Base-by-base conservation (phyloP, 257 asterid genomes). In the Eustoma russellianum region DNA sequence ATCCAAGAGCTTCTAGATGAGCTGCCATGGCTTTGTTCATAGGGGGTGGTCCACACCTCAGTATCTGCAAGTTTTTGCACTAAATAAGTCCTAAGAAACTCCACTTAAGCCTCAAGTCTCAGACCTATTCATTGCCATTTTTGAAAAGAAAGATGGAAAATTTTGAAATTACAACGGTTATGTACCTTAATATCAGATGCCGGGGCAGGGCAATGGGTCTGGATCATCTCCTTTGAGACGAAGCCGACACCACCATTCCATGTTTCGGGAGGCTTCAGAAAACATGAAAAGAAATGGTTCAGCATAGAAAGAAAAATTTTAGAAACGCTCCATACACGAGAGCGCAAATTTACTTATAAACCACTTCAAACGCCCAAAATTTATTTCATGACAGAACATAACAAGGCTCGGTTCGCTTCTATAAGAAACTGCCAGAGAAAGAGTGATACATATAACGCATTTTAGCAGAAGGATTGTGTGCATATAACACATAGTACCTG, bases 21-120 rank as follows among this genome's bases (percentile, higher is more conserved):
- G 79, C 89, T 47, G 96, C 96, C 82, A 91, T 83, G 67, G 95
- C 95, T 75, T 91, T 86, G 85, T 91, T 91, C 98, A 91, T 91
- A 0, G 98, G 95, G 50, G 98, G 98, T 19, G 96, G 96, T 11
- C 98, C 98, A 13, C 98, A 91, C 67, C 96, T 75, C 77, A 91
- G 50, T 41, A 91, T 69, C 98, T 91, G 85, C 75, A 68, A 55
- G 43, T 57, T 18, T 35, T 14, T 17, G 34, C 52, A 56, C 34
- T 48, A 47, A 56, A 45, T 71, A 14, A 59, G 56, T 52, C 49
- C 41, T 59, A 46, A 43, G n/a, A 34, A 10, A 13, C 43, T 4
- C 30, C 30, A 38, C 45, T 45, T 54, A 33, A 50, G n/a, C 52
- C 48, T 19, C 35, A 48, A 5, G 9, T 28, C 18, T 17, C 19